phyloP scores from a whole-genome alignment of 805 yeast genomes.

The Debaryomyces prosopidis region DNA sequence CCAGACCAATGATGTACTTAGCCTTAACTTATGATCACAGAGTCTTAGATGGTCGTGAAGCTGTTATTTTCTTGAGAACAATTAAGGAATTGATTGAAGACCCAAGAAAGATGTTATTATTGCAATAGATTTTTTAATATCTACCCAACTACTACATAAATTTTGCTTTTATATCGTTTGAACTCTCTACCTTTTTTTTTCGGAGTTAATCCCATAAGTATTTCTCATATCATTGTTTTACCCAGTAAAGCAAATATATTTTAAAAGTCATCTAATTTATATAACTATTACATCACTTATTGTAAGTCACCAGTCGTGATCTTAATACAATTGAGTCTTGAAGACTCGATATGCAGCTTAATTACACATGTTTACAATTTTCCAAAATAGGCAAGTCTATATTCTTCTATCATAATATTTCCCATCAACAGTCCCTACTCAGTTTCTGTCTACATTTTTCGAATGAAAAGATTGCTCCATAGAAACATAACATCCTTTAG shows the following conservation, averaged over 20 bases:
- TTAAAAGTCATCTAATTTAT: neutral
- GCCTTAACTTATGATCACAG: slow-evolving; percentile 99
- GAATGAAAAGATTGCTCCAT: neutral
- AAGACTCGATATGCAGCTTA: slow-evolving; percentile 5
- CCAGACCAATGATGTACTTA: slow-evolving; percentile 99
- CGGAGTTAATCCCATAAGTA: neutral
- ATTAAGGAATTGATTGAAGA: slow-evolving; percentile 97
- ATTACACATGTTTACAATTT: slow-evolving; percentile 8
- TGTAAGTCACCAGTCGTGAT: neutral
- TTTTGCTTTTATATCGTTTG: neutral
- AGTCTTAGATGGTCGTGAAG: slow-evolving; percentile 97
- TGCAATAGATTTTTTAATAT: slow-evolving; percentile 4
- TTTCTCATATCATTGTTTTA: neutral
- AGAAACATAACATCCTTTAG: neutral
- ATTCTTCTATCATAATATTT: slow-evolving; percentile 1
- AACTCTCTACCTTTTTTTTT: neutral
- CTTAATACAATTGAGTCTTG: neutral
- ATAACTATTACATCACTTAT: neutral
- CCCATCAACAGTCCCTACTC: slow-evolving; percentile 3
- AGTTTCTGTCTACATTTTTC: neutral
- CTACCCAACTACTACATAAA: too few relatives aligned
- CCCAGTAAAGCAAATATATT: neutral
- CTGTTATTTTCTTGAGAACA: slow-evolving; percentile 94
- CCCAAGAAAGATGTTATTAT: slow-evolving; percentile 92
- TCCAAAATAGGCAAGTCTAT: slow-evolving; percentile 9